Base-by-base conservation (phyloP, 1,284 basidiomycete species). In the Malassezia obtusa region DNA sequence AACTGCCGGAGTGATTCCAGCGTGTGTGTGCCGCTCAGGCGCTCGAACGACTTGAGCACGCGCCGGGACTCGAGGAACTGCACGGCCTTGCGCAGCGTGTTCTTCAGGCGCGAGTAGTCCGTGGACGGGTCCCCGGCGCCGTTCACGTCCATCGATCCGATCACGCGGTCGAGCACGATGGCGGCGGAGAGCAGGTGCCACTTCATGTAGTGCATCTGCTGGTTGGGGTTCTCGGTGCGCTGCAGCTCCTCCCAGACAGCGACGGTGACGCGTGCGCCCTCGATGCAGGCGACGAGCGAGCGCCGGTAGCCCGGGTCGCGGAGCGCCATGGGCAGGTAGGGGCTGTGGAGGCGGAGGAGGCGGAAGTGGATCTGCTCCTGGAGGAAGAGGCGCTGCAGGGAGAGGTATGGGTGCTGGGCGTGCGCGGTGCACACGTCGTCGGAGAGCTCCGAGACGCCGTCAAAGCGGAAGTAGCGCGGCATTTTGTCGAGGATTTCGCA, bases 261-360 rank as follows among this genome's bases (percentile, higher is more conserved):
- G 9, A 49, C 30, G 6, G 32, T 24, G 15, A 40, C 24, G 11
- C 30, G 21, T 10, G 47, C 47, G 5, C 37, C 38, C 22, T 49
- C 47, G 5, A 40, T 32, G 22, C 38, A 49, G 4, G 37, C 38
- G 3, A 56, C 37, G 7, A 63, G 58, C 9, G 62, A 64, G 22
- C 59, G 55, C 26, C 49, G 60, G 33, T 59, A 58, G 24, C 61
- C 53, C 14, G 56, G 33, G 38, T 59, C 57, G 37, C 55, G 49
- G 43, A 64, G 61, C 21, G 58, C 64, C 3, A 49, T 43, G 12
- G 47, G 52, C 59, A 66, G 58, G 30, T 58, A 64, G 30, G 59
- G 57, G 8, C 59, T 60, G 45, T 66, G 62, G 21, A 66, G 50
- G 39, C 58, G 57, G 50, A 66, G 52, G n/a, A 66, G 38, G 10